phyloP scores from a whole-genome alignment of 2,329 filamentous ascomycete species.

The Bisporella sp. region DNA sequence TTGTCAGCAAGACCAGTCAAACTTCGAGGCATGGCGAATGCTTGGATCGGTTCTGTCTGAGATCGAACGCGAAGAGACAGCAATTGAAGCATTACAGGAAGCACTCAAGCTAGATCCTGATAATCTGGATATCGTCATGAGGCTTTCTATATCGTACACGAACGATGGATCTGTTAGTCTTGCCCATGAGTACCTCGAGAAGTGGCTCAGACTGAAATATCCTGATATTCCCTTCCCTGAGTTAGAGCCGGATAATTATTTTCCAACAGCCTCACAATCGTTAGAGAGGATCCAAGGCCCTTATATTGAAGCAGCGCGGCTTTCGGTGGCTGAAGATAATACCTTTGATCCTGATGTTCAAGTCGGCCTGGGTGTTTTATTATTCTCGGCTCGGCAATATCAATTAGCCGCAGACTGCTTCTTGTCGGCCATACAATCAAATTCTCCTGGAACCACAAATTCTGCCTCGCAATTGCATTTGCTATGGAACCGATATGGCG shows the following conservation, averaged over 20 bases:
- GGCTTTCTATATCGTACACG: conserved; percentile 3
- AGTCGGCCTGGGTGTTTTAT: conserved; percentile 3
- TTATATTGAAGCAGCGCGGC: conserved; percentile 2
- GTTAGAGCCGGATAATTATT: not conserved
- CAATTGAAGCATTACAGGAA: conserved; percentile 2
- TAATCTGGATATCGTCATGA: not conserved
- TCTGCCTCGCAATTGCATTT: conserved; percentile 30
- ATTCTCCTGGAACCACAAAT: conserved; percentile 51
- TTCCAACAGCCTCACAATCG: not conserved
- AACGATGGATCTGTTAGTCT: conserved; percentile 1
- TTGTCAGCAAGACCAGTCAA: not conserved
- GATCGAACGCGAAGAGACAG: not conserved
- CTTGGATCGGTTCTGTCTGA: conserved; percentile 3
- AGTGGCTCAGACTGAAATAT: conserved; percentile 4
- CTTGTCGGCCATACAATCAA: conserved; percentile 57
- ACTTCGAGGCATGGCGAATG: conserved; percentile 2
- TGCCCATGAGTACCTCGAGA: not conserved
- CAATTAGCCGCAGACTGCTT: conserved; percentile 5
- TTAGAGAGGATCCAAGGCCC: not conserved
- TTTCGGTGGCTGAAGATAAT: not conserved
- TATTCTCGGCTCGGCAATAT: conserved; percentile 1
- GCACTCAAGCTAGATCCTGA: conserved; percentile 1
- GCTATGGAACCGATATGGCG: conserved; percentile 5
- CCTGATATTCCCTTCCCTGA: not conserved
- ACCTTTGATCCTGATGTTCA: conserved; percentile 3